Evolutionary conservation across 441 rosid genomes (phyloP), one percentile per base, ranked within the genome.

Genomic region (Melastoma candidum): DNA sequence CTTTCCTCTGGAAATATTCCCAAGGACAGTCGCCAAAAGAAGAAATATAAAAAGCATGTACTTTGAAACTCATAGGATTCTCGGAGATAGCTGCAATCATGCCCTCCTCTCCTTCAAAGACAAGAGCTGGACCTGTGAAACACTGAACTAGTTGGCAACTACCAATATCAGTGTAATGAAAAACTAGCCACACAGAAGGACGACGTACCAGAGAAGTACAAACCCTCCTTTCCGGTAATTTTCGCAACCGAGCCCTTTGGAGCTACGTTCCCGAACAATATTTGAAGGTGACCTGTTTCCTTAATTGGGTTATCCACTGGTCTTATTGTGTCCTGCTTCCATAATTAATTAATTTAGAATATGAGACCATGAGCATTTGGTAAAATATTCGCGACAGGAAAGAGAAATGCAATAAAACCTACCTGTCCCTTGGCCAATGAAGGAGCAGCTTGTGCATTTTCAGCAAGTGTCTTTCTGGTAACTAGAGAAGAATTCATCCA

Each of bases 171-270:
- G 41, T 46, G 26, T 48, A 25, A 51, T 12, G 32, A 29, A 13
- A 39, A 44, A 36, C 22, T 36, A 62, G 27, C 17, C 57, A 47
- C 26, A 48, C 39, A 26, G 4, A 12, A 14, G 24, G 55, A 50
- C 55, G 27, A n/a, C 39, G 56, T 54, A 92, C 98, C 97, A 54
- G 92, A 82, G 71, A 93, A 93, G 77, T 76, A 88, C 14, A 88
- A 71, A 29, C 97, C 98, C 71, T 92, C 98, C 72, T 93, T 93
- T 69, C 98, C 98, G 1, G 98, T 93, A 67, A 93, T 92, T 73
- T 93, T 93, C 51, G 98, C 98, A 39, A 93, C 95, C 63, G 95
- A 93, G 67, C 98, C 98, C 24, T 88, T 84, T 8, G 98, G 95
- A 27, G 98, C 95, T 58, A 93, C 74, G 74, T 93, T 90, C 64